Evolutionary conservation across 1,284 basidiomycete genomes (phyloP).

Genomic region (Phlebopus sp.): DNA sequence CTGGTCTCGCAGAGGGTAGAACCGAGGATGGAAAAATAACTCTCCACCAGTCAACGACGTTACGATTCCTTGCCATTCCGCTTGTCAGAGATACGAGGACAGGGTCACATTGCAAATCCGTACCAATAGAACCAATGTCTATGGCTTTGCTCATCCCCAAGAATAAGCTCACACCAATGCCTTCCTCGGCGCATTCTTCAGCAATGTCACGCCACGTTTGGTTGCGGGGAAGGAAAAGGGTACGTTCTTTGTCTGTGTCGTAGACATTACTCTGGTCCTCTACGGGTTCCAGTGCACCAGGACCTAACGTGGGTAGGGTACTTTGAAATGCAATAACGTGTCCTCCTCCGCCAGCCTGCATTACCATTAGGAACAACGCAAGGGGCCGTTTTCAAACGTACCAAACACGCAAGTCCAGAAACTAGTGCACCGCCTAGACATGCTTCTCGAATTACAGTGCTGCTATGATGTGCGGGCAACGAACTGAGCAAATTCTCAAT

Average conservation of each 20-base stretch:
- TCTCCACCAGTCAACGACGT: slow-evolving; percentile 88
- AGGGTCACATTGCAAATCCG: slow-evolving; percentile 2
- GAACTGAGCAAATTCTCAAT: slow-evolving; percentile 65
- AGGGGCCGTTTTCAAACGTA: slow-evolving; percentile 35
- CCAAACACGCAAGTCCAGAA: slow-evolving; percentile 72
- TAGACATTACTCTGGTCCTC: slow-evolving; percentile 72
- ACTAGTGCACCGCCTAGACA: slow-evolving; percentile 82
- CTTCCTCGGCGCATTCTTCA: slow-evolving; percentile 86
- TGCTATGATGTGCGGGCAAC: slow-evolving; percentile 66
- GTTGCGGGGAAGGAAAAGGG: slow-evolving; percentile 75
- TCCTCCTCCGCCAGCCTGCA: slow-evolving; percentile 77
- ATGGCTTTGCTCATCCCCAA: slow-evolving; percentile 82
- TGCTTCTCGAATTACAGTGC: slow-evolving; percentile 44
- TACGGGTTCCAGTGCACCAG: slow-evolving; percentile 59
- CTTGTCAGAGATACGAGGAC: slow-evolving; percentile 16
- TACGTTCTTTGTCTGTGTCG: slow-evolving; percentile 87
- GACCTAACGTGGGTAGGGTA: slow-evolving; percentile 76
- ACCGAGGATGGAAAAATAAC: slow-evolving; percentile 90
- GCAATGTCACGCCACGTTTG: slow-evolving; percentile 80
- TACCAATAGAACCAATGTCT: slow-evolving; percentile 88
- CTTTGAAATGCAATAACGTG: slow-evolving; percentile 84
- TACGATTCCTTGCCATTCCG: slow-evolving; percentile 50
- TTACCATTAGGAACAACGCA: slow-evolving; percentile 10
- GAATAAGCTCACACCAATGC: slow-evolving; percentile 90
- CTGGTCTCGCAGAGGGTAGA: slow-evolving; percentile 71